Evolutionary conservation across 495 filamentous ascomycete species (phyloP).

Genomic region (Ramalina intermedia): DNA sequence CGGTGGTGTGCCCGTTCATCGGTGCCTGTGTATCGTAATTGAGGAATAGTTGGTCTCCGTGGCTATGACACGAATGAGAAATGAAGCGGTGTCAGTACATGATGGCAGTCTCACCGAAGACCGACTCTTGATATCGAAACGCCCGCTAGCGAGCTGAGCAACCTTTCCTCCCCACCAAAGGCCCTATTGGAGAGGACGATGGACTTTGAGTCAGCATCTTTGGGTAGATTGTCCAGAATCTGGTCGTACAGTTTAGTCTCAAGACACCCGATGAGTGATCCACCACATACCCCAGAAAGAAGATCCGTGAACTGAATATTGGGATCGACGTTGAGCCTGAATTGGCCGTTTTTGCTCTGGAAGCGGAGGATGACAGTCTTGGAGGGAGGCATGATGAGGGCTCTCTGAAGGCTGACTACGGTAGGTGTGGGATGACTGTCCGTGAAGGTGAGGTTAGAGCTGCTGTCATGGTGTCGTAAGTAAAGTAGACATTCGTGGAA

Average conservation of each 20-base stretch:
- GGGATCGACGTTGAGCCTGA: constrained; percentile 35
- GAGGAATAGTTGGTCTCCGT: constrained; percentile 83
- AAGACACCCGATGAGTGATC: neutral
- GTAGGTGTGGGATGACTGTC: too few species aligned
- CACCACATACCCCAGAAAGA: constrained; percentile 24
- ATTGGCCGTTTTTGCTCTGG: constrained; percentile 42
- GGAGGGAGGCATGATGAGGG: constrained; percentile 25
- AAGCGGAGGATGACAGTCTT: constrained; percentile 36
- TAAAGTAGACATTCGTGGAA: too few species aligned
- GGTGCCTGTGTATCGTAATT: constrained; percentile 48
- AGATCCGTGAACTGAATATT: constrained; percentile 32
- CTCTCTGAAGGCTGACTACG: too few species aligned
- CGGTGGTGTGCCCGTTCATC: constrained; percentile 34
- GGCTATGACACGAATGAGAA: constrained; percentile 33
- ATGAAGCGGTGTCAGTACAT: constrained; percentile 1
- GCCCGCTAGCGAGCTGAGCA: constrained; percentile 48
- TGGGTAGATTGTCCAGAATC: constrained; percentile 50
- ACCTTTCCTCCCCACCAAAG: constrained; percentile 56
- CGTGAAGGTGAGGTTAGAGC: too few species aligned
- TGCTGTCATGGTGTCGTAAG: too few species aligned
- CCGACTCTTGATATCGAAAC: constrained; percentile 57
- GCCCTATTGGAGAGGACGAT: constrained; percentile 72
- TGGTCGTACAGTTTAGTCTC: constrained; percentile 11
- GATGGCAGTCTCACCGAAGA: constrained; percentile 39
- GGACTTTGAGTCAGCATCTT: constrained; percentile 55